phyloP scores from a whole-genome alignment of 495 filamentous ascomycete genomes.

The Penicillium fimorum region DNA sequence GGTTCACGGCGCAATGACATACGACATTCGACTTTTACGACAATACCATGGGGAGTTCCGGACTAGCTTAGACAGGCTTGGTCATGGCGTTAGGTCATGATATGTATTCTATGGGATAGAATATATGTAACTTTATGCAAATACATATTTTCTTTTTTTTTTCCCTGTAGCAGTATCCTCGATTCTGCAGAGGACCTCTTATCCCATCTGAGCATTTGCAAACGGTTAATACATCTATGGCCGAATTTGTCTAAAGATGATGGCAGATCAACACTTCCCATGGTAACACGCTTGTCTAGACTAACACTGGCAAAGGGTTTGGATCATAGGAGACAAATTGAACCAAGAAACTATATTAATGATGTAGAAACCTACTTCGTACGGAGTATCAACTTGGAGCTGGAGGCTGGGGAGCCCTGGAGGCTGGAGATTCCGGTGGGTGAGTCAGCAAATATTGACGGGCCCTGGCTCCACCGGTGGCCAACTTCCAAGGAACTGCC shows the following conservation, averaged over 20 bases:
- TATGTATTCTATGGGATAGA: conserved; percentile 9
- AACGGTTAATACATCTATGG: conserved; percentile 49
- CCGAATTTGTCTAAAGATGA: conserved; percentile 72
- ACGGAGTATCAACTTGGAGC: neutral
- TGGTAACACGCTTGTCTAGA: conserved; percentile 2
- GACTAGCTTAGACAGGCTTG: conserved; percentile 3
- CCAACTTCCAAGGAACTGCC: conserved; percentile 1
- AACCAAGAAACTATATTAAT: neutral
- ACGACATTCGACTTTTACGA: neutral
- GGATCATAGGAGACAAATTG: conserved; percentile 6
- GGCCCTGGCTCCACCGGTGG: neutral
- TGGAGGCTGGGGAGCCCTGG: too few relatives aligned
- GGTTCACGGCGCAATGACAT: conserved; percentile 23
- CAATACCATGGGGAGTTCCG: conserved; percentile 16
- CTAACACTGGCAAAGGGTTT: conserved; percentile 1
- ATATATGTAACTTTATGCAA: neutral
- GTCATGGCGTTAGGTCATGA: conserved; percentile 2
- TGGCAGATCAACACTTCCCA: conserved; percentile 56
- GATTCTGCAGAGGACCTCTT: neutral
- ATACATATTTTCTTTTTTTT: neutral
- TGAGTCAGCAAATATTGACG: neutral
- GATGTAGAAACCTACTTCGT: too few relatives aligned
- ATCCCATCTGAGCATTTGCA: conserved; percentile 59
- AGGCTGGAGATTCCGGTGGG: neutral
- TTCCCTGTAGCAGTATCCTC: neutral